Conservation (phyloP, 1,284 basidiomycete species). For the Pyrrhoderma lamaoense region DNA sequence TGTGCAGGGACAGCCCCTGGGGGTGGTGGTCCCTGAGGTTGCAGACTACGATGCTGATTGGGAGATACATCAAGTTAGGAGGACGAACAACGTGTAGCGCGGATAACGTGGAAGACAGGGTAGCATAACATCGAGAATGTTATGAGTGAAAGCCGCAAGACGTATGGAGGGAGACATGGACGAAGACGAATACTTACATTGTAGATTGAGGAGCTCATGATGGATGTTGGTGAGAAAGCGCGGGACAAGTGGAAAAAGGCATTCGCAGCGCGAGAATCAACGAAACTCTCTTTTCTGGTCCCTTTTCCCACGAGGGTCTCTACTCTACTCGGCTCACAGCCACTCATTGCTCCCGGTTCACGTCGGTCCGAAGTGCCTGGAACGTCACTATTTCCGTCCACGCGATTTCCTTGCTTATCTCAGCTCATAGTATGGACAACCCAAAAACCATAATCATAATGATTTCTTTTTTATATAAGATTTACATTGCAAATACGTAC, state of each 20-base stretch:
- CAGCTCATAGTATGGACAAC: too few species aligned
- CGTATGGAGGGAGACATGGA: constrained; percentile 6
- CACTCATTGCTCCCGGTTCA: background rate
- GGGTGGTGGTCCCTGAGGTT: constrained; percentile 50
- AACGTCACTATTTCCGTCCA: too few species aligned
- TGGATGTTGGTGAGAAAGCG: constrained; percentile 16
- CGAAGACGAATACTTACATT: constrained; percentile 36
- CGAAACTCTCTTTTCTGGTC: too few species aligned
- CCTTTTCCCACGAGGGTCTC: too few species aligned
- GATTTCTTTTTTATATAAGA: too few species aligned
- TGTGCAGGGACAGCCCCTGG: constrained; percentile 32
- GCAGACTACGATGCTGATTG: constrained; percentile 57
- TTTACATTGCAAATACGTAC: too few species aligned
- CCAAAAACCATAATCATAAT: too few species aligned
- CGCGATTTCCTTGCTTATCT: too few species aligned
- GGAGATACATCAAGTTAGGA: background rate
- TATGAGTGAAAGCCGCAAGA: background rate
- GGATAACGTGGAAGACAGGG: background rate
- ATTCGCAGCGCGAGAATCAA: background rate
- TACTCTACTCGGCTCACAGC: background rate
- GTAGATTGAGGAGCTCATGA: constrained; percentile 40
- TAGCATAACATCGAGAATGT: background rate
- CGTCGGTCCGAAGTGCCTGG: too few species aligned
- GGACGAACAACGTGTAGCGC: too few species aligned
- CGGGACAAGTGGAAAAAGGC: too few species aligned